Evolutionary conservation across 148 eudicot species (phyloP), one percentile per base, ranked within the genome.

Genomic region (Hydrangea macrophylla): DNA sequence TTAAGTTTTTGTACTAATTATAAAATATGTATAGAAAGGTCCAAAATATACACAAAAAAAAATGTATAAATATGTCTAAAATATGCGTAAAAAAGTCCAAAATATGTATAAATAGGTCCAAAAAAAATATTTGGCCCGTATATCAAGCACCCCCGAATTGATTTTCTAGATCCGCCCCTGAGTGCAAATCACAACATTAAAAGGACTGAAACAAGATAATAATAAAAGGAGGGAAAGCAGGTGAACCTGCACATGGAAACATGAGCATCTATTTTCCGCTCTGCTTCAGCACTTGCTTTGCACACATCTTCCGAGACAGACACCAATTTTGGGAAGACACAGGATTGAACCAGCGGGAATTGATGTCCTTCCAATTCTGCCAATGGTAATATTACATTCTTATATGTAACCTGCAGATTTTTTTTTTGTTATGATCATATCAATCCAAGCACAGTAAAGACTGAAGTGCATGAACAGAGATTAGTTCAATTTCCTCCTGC

Each of bases 231-330:
- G 31, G 0, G 58, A 35, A 40, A 81, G 48, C 74, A 26, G 31
- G 61, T 64, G 39, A 68, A 92, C 99, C 99, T 91, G 96, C 93
- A 94, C 42, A 68, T 66, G 9, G 79, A 76, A 70, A 75, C 71
- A 77, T 91, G 90, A 27, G 76, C 73, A 70, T 89, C 90, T 65
- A 94, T 82, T 72, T 71, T 84, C 66, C 78, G 67, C 82, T 89
- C 97, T 17, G 99, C 96, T 79, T 87, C 96, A 73, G 80, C 80
- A 75, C 99, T 90, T 69, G 97, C 93, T 80, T 87, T 87, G 65
- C 97, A 83, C 58, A 89, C 84, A 65, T 91, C 99, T 71, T 88
- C 96, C 22, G 83, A 80, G 54, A 77, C 60, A 12, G 97, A 87
- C 23, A 91, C 88, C 18, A 88, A 74, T 73, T 85, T 91, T 60